Conservation (phyloP, 768 basidiomycete species). For the Tricholoma terreum region DNA sequence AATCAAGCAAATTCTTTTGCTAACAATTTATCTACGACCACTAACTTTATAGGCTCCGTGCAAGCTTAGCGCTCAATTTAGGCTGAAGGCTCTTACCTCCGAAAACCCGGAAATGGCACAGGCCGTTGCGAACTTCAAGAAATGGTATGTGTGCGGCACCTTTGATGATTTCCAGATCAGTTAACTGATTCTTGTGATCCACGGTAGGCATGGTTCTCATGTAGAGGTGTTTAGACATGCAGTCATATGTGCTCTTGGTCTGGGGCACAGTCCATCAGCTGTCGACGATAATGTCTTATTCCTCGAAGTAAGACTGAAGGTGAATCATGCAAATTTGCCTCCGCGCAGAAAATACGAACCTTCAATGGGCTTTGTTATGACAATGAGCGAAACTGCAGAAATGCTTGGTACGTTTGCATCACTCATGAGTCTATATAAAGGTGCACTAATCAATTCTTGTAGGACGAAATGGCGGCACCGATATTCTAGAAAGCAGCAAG, state of each 20-base stretch:
- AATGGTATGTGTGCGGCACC: slow-evolving; percentile 14
- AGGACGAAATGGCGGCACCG: slow-evolving; percentile 14
- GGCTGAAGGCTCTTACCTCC: slow-evolving; percentile 12
- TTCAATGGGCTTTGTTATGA: slow-evolving; percentile 17
- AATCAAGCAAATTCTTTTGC: neutral
- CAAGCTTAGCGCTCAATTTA: slow-evolving; percentile 17
- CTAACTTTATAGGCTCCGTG: slow-evolving; percentile 23
- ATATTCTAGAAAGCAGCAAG: slow-evolving; percentile 20
- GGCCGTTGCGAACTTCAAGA: slow-evolving; percentile 21
- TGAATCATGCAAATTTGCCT: slow-evolving; percentile 15
- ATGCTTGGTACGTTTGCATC: slow-evolving; percentile 17
- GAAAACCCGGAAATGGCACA: slow-evolving; percentile 13
- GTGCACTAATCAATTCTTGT: neutral
- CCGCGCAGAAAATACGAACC: slow-evolving; percentile 18
- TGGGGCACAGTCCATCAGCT: slow-evolving; percentile 16
- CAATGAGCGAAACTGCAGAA: slow-evolving; percentile 18
- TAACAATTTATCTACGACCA: too few species aligned
- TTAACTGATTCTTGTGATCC: neutral
- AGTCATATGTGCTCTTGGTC: slow-evolving; percentile 25
- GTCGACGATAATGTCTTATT: slow-evolving; percentile 21
- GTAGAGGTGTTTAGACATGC: slow-evolving; percentile 22
- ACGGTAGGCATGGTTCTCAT: slow-evolving; percentile 23
- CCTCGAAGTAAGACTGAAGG: slow-evolving; percentile 20
- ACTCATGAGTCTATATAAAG: neutral
- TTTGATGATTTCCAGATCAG: neutral